A percentile compares a stretch with the other conserved stretches of the same genome.
Evolutionary conservation across 148 eudicot species (phyloP).

Genomic region (Bassia scoparia): DNA sequence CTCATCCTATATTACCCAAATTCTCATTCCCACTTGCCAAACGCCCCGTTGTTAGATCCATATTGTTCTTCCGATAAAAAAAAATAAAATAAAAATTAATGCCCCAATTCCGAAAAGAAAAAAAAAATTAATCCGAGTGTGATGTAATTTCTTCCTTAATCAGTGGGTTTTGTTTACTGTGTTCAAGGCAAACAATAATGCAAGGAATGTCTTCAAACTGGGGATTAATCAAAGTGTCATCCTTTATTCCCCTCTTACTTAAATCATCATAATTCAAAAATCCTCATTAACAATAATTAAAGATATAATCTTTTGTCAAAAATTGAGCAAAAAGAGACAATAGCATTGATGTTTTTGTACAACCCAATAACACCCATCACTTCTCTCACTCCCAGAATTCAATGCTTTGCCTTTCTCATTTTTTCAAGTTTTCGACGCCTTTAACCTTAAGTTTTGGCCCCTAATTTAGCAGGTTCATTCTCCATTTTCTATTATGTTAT

Average conservation of each 20-base stretch:
- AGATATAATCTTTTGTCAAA: too few relatives aligned
- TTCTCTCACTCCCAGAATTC: not conserved
- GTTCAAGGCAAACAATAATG: not conserved
- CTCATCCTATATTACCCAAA: too few relatives aligned
- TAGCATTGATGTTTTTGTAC: not conserved
- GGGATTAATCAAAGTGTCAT: not conserved
- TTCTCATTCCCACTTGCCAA: too few relatives aligned
- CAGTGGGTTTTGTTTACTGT: not conserved
- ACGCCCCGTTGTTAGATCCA: too few relatives aligned
- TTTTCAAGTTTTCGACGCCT: not conserved
- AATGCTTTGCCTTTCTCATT: constrained; percentile 7
- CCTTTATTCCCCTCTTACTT: not conserved
- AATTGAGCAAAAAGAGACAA: too few relatives aligned
- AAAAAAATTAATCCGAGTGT: too few relatives aligned
- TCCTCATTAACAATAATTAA: not conserved
- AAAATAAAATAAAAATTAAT: too few relatives aligned
- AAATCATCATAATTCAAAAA: not conserved
- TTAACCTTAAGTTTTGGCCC: constrained; percentile 3
- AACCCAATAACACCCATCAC: not conserved
- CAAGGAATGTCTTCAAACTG: constrained; percentile 3
- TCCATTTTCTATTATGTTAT: not conserved
- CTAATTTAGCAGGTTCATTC: constrained; percentile 16
- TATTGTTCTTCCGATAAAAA: too few relatives aligned
- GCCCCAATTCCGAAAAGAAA: too few relatives aligned
- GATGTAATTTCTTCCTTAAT: too few relatives aligned